Conservation (phyloP, 2,329 filamentous ascomycete species). For the Trichothecium sympodiale region DNA sequence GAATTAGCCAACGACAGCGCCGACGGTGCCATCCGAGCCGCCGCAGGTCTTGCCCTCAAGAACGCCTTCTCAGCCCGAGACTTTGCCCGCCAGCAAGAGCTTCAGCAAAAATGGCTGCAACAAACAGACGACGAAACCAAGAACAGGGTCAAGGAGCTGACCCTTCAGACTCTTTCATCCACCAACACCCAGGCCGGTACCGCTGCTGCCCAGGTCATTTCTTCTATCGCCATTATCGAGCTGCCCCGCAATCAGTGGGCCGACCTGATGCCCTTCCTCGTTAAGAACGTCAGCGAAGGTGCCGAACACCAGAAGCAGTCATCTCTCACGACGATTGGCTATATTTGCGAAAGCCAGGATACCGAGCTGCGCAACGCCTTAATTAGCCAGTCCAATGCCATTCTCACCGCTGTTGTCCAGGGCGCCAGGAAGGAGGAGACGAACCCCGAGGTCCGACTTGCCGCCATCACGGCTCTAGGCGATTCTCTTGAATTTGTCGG, state of each 20-base stretch:
- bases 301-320: slow-evolving; percentile 85
- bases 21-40: slow-evolving; percentile 75
- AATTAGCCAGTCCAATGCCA: slow-evolving; percentile 86
- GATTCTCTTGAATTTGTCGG: slow-evolving; percentile 96
- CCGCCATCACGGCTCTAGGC: slow-evolving; percentile 86
- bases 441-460: slow-evolving; percentile 80
- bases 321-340: slow-evolving; percentile 92
- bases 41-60: slow-evolving; percentile 92
- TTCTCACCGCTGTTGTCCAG: slow-evolving; percentile 94
- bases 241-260: slow-evolving; percentile 87
- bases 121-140: slow-evolving; percentile 75
- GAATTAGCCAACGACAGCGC: slow-evolving; percentile 87
- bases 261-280: slow-evolving; percentile 78
- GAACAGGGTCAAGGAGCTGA: slow-evolving; percentile 75
- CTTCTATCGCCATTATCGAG: slow-evolving; percentile 89
- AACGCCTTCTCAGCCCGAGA: slow-evolving; percentile 97
- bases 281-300: slow-evolving; percentile 85
- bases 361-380: slow-evolving; percentile 71
- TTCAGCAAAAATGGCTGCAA: slow-evolving; percentile 88
- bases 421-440: slow-evolving; percentile 93
- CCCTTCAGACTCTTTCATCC: slow-evolving; percentile 78
- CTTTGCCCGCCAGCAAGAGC: slow-evolving; percentile 71
- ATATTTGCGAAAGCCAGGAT: slow-evolving; percentile 95
- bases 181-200: slow-evolving; percentile 73
- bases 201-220: slow-evolving; percentile 88